Base-by-base conservation (phyloP, 129 eudicot species). In the Smallanthus sonchifolius region DNA sequence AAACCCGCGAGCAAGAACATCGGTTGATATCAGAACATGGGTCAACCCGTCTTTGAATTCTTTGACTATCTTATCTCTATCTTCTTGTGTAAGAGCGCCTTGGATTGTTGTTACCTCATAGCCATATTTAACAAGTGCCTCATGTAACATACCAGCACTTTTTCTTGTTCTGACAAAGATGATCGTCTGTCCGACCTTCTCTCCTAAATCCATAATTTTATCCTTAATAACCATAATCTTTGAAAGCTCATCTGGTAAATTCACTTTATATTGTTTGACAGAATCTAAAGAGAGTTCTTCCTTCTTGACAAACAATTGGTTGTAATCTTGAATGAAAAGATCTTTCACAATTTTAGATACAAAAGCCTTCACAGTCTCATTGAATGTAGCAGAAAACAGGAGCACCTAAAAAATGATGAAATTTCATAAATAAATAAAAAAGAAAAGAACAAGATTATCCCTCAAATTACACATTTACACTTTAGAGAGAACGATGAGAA, bases 1-100 rank as follows among this genome's bases (percentile, higher is more conserved):
- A 85, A 92, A 92, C 28, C 97, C 97, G 19, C 93, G 86, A 45
- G 97, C 96, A 72, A 92, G 97, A 73, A 92, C 77, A 84, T 92
- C 97, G 36, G 96, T 92, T 44, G 97, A 85, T 52, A 89, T 89
- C 16, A 92, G 87, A 75, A 89, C 97, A 75, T 87, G 85, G 38
- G 97, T 92, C 78, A 89, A 61, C 9, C 97, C 96, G 48, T 87
- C 91, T 70, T 83, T 92, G 35, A 92, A 92, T 78, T 87, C 97
- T 64, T 87, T 87, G 59, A 92, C 87, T n/a, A 92, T 89, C 72
- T 83, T 89, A 75, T 92, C 97, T 71, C 97, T 84, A 28, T 85
- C 89, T 17, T 87, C 93, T 85, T 81, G 87, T 10, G 37, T 68
- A 59, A 85, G 81, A 47, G 91, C 91, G 73, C 97, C 96, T 78